Base-by-base conservation (phyloP, 768 basidiomycete genomes). In the Lentinus brumalis region DNA sequence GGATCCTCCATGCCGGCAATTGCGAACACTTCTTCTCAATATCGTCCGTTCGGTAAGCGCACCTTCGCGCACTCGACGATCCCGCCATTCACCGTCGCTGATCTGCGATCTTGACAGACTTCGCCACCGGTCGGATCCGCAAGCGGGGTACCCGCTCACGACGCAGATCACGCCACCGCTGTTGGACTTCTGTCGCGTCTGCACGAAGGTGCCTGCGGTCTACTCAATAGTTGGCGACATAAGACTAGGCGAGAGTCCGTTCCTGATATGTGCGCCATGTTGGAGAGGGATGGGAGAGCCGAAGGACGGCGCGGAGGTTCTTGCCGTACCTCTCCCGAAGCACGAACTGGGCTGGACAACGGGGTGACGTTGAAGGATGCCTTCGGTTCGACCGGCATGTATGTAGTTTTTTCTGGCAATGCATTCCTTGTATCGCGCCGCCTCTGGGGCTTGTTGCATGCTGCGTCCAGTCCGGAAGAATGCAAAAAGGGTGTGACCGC, bases 1-100 rank as follows among this genome's bases (percentile, higher is more conserved):
- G 89, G 86, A 75, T 94, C 56, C 76, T 93, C 16, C 92, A 94
- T 67, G 81, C 82, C 56, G 92, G 92, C 38, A 88, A 84, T 66
- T 94, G 92, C 68, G 91, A 93, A 66, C 92, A 94, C 68, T 90
- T 87, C 70, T 65, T 92, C 21, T 81, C 88, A 21, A 63, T 94
- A 41, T 86, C 91, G 60, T 82, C 89, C 63, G 86, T 94, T 61
- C 81, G 93, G 92, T 84, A 66, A 44, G 72, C 21, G 21, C 21
- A 26, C 21, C 21, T 26, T 26, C 21, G 21, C 21, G 21, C 56
- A 35, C 30, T 45, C 50, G 32, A 30, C 35, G 15, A 50, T 53
- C 29, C 57, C 38, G 26, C 16, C 4, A 57, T 46, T 9, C 35
- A 16, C 35, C 9, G 52, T 66, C 40, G n/a, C 38, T 66, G n/a